A percentile compares a stretch with the other conserved stretches of the same genome.
Evolutionary conservation across 139 green algal genomes (phyloP).

Genomic region (Raphidocelis subcapitata): DNA sequence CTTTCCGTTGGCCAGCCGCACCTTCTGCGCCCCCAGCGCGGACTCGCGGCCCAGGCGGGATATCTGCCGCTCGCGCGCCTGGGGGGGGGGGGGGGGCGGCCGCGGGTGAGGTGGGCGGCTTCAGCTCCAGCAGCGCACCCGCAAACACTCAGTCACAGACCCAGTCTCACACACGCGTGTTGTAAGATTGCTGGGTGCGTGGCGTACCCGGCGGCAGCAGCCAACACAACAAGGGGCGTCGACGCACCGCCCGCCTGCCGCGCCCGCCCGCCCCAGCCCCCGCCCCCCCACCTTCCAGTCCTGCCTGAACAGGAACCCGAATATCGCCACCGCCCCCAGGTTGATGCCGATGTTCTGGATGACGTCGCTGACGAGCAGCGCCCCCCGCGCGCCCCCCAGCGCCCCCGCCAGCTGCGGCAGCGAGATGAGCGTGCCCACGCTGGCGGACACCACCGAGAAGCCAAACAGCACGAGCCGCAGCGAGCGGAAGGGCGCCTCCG

Average conservation of each 20-base stretch:
- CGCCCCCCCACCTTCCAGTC: slow-evolving; percentile 33
- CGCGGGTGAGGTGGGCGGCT: no score
- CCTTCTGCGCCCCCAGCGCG: slow-evolving; percentile 46
- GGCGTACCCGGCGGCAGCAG: no score
- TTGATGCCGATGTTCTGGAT: slow-evolving; percentile 71
- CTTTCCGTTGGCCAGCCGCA: slow-evolving; percentile 73
- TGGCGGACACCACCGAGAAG: slow-evolving; percentile 52
- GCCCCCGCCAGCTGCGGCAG: slow-evolving; percentile 59
- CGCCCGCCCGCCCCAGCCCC: no score
- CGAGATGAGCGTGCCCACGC: slow-evolving; percentile 58
- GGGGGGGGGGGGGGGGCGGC: not conserved
- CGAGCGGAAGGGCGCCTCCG: slow-evolving; percentile 49
- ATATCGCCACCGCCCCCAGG: slow-evolving; percentile 43
- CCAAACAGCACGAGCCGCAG: slow-evolving; percentile 75
- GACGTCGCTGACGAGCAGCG: slow-evolving; percentile 54
- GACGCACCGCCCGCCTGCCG: no score
- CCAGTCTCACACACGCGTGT: not conserved
- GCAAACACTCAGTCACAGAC: not conserved
- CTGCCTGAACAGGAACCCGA: slow-evolving; percentile 39
- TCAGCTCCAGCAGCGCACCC: slow-evolving; percentile 30
- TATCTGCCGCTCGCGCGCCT: slow-evolving; percentile 74
- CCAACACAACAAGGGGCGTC: no score
- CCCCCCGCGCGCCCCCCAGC: slow-evolving; percentile 50
- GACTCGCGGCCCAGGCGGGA: slow-evolving; percentile 71
- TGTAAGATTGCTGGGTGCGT: not conserved